A percentile compares a stretch with the other conserved stretches of the same genome.
These are phyloP conservation scores for Leccinum longicurvipes DNA, from an alignment of 768 basidiomycete genomes.

Conservation along the genomic window DNA sequence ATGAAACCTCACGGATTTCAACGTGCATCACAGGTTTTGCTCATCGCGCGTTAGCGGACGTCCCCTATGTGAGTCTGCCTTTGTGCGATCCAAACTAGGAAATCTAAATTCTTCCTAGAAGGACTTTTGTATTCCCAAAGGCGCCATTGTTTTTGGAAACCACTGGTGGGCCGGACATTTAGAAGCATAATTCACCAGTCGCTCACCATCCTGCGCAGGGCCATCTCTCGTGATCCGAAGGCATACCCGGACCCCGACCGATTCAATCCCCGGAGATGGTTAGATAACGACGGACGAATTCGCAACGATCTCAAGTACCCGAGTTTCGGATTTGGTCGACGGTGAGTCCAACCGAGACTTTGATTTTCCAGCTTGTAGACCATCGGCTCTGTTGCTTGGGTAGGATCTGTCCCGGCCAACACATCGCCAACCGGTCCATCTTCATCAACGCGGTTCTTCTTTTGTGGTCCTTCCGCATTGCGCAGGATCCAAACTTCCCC, in stretches of 20 bases:
- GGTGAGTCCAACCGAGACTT: slow-evolving; percentile 15
- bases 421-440: slow-evolving; percentile 58
- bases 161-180: slow-evolving; percentile 26
- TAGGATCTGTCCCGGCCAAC: slow-evolving; percentile 65
- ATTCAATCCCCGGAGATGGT: slow-evolving; percentile 60
- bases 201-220: slow-evolving; percentile 30
- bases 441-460: slow-evolving; percentile 64
- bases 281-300: slow-evolving; percentile 36
- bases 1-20: background rate
- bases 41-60: slow-evolving; percentile 62
- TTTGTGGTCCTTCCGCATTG: slow-evolving; percentile 63
- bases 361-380: background rate
- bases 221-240: slow-evolving; percentile 54
- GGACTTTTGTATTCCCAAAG: slow-evolving; percentile 34
- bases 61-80: slow-evolving; percentile 49
- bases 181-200: background rate
- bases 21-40: slow-evolving; percentile 44
- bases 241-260: slow-evolving; percentile 58
- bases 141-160: slow-evolving; percentile 36
- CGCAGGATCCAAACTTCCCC: slow-evolving; percentile 46
- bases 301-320: slow-evolving; percentile 53
- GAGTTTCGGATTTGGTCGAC: slow-evolving; percentile 55
- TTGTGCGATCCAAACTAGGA: background rate
- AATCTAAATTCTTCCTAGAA: slow-evolving; percentile 25
- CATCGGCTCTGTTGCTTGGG: background rate